Evolutionary conservation across 179 eudicot species (phyloP).

Genomic region (Beta macrorhiza): DNA sequence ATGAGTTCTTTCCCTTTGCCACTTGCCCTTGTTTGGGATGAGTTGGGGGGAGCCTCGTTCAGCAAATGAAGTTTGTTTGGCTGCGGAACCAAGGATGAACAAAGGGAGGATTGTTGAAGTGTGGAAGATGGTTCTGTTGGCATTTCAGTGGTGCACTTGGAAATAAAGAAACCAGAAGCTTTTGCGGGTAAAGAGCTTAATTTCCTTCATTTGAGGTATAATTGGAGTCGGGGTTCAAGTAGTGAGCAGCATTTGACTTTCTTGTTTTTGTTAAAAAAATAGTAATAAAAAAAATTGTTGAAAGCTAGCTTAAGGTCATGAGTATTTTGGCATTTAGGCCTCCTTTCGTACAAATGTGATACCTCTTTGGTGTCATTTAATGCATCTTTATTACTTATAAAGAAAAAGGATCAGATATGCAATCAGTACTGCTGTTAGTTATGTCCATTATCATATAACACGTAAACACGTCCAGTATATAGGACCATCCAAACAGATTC

Average conservation of each 20-base stretch:
- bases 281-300: neutral
- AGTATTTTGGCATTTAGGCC: neutral
- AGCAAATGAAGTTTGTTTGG: neutral
- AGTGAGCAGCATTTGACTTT: neutral
- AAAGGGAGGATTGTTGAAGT: neutral
- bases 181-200: neutral
- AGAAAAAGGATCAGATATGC: neutral
- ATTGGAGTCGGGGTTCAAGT: neutral
- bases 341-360: neutral
- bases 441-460: conserved; percentile 7
- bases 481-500: neutral
- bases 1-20: too few relatives aligned
- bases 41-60: neutral
- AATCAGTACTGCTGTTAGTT: neutral
- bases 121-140: neutral
- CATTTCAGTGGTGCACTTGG: neutral
- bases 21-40: neutral
- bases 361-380: neutral
- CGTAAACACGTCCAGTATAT: conserved; percentile 19
- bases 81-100: neutral
- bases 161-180: neutral
- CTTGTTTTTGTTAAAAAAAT: neutral
- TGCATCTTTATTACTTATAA: neutral
- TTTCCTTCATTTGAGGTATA: neutral
- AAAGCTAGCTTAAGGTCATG: neutral